Evolutionary conservation across 2,329 filamentous ascomycete species (phyloP), one percentile per base, ranked within the genome.

Genomic region (Colletotrichum karsti): DNA sequence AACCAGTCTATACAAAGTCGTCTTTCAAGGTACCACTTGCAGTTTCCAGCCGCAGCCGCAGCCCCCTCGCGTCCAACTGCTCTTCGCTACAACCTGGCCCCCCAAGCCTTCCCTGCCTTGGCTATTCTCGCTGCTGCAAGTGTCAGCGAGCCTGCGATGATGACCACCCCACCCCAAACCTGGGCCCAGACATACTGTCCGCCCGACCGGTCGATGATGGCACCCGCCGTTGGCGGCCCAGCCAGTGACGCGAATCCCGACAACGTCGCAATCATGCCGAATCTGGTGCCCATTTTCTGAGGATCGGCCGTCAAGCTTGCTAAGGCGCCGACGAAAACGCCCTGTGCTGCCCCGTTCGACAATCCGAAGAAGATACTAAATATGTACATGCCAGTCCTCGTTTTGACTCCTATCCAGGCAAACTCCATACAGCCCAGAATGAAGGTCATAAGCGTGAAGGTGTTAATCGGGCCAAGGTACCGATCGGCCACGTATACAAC

Each of bases 321-420:
- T 41, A 84, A 72, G 8, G 80, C 76, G 5, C 78, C 76, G 12
- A 79, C 75, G 55, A 81, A 83, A n/a, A 79, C 76, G 5, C 80
- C 81, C 72, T 84, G 81, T 9, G 79, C 79, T 4, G 79, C 78
- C 35, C 83, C 82, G 58, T 80, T 80, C 56, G 77, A 74, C n/a
- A 85, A 63, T 8, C 84, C 84, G 57, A 83, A 83, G 50, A 83
- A 75, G 33, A 79, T 78, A 39, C 78, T 78, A 73, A 84, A 86
- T 39, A 75, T 72, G 69, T 83, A 84, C 78, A 84, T 82, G 65
- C 77, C 79, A 3, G 74, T 67, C 3, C 71, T 71, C 10, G 73
- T 76, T n/a, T 68, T 72, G 2, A 91, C 86, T 0, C 81, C 84
- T 2, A 84, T 82, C 90, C 90, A 92, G 58, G 77, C 80, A 71